Percentiles rank a stretch among this genome's conserved stretches.
Evolutionary conservation across 2,329 filamentous ascomycete genomes (phyloP).

Genomic region (Colletotrichum scovillei): DNA sequence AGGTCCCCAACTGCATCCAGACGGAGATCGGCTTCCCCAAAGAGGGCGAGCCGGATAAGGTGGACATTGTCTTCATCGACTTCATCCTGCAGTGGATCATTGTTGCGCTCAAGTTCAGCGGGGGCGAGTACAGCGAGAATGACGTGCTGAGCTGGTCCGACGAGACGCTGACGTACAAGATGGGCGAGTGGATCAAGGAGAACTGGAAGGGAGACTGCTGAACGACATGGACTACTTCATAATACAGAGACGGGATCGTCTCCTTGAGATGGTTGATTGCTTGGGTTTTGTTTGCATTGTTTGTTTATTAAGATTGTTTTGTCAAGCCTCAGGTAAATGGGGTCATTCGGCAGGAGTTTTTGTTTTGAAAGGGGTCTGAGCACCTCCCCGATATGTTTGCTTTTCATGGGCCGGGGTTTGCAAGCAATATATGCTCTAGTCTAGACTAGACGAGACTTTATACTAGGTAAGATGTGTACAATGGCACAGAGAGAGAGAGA

Average conservation of each 20-base stretch:
- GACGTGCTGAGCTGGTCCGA: constrained; percentile 65
- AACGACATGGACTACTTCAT: background rate
- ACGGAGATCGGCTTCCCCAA: constrained; percentile 71
- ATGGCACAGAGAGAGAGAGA: background rate
- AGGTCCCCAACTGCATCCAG: constrained; percentile 86
- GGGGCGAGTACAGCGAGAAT: constrained; percentile 59
- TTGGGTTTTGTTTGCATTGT: background rate
- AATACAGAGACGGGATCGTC: background rate
- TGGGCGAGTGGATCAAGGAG: constrained; percentile 67
- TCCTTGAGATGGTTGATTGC: background rate
- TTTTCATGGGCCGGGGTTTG: background rate
- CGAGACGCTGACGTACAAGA: constrained; percentile 65
- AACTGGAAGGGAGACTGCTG: constrained; percentile 67
- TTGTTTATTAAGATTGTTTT: background rate
- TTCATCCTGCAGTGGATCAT: constrained; percentile 89
- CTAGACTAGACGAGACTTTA: background rate
- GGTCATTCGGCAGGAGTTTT: constrained; percentile 10
- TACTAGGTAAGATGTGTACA: background rate
- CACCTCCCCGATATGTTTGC: background rate
- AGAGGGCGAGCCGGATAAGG: constrained; percentile 70
- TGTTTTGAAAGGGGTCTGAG: background rate
- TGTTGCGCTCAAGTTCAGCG: constrained; percentile 74
- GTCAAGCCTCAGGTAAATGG: background rate
- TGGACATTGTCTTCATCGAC: constrained; percentile 92
- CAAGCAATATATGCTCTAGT: background rate